Evolutionary conservation across 1,284 basidiomycete species (phyloP).

Genomic region (Leccinum pseudoinsigne): DNA sequence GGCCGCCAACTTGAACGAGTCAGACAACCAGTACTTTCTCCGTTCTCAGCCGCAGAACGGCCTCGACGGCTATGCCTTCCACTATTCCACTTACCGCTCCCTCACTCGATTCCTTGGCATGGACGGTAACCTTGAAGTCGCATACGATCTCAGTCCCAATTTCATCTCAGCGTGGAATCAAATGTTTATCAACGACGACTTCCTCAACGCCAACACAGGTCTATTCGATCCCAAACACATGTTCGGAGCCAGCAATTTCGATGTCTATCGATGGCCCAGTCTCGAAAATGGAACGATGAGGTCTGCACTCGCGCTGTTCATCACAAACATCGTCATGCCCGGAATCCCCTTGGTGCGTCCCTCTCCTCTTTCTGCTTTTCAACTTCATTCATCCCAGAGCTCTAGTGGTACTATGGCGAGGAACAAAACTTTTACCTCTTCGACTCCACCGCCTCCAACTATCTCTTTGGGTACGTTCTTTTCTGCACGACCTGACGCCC

Average conservation of each 20-base stretch:
- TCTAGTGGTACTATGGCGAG: slow-evolving; percentile 81
- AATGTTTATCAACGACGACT: slow-evolving; percentile 86
- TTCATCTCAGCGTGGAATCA: slow-evolving; percentile 88
- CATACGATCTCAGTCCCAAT: slow-evolving; percentile 79
- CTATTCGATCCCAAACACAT: slow-evolving; percentile 81
- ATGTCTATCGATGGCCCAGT: slow-evolving; percentile 90
- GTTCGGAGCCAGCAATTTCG: slow-evolving; percentile 90
- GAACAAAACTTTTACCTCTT: slow-evolving; percentile 86
- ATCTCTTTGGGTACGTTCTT: slow-evolving; percentile 74
- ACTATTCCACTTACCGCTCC: slow-evolving; percentile 89
- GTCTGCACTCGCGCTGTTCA: slow-evolving; percentile 74
- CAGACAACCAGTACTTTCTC: slow-evolving; percentile 74
- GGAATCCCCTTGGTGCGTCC: slow-evolving; percentile 72
- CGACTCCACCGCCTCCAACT: slow-evolving; percentile 84
- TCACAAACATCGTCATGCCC: slow-evolving; percentile 81
- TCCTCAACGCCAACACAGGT: slow-evolving; percentile 71
- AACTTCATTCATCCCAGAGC: slow-evolving; percentile 6
- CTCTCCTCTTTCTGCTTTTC: neutral
- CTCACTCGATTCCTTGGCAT: slow-evolving; percentile 85
- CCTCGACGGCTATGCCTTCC: slow-evolving; percentile 83
- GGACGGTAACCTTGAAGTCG: slow-evolving; percentile 90
- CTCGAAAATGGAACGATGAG: slow-evolving; percentile 79
- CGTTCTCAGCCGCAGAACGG: slow-evolving; percentile 61
- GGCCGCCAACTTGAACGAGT: slow-evolving; percentile 64
- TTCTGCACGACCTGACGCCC: neutral